These are phyloP conservation scores for Heritiera littoralis DNA, from an alignment of 345 rosid genomes.

Conservation along the genomic window DNA sequence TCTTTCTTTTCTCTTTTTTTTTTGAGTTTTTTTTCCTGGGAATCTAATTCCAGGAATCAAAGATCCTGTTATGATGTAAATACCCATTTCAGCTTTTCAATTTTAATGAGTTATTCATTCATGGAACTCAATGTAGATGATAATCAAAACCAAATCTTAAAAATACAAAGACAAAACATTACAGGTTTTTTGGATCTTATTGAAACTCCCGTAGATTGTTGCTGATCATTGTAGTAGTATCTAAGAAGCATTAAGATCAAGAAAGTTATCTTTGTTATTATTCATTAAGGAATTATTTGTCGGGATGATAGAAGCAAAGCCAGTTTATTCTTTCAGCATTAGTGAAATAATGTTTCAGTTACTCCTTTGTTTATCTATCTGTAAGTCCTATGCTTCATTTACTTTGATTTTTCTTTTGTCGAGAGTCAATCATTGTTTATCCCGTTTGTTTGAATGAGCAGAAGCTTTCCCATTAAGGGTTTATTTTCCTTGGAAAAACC, in stretches of 20 bases:
- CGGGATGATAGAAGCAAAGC: not conserved
- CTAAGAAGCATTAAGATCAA: not conserved
- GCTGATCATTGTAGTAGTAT: not conserved
- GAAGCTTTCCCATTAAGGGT: not conserved
- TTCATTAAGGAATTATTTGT: not conserved
- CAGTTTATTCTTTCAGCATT: not conserved
- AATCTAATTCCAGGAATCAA: not conserved
- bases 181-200: conserved; percentile 7
- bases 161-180: not conserved
- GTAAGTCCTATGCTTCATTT: not conserved
- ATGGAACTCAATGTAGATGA: not conserved
- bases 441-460: not conserved
- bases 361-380: not conserved
- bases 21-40: not conserved
- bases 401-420: not conserved
- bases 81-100: not conserved
- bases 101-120: not conserved
- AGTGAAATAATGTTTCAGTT: no score
- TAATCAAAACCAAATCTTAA: not conserved
- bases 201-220: not conserved
- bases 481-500: not conserved
- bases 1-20: no score
- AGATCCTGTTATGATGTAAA: not conserved
- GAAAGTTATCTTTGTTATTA: not conserved
- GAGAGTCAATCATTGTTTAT: not conserved